Evolutionary conservation across 2,329 filamentous ascomycete species (phyloP), one percentile per base, ranked within the genome.

Genomic region (Penicillium sp.): DNA sequence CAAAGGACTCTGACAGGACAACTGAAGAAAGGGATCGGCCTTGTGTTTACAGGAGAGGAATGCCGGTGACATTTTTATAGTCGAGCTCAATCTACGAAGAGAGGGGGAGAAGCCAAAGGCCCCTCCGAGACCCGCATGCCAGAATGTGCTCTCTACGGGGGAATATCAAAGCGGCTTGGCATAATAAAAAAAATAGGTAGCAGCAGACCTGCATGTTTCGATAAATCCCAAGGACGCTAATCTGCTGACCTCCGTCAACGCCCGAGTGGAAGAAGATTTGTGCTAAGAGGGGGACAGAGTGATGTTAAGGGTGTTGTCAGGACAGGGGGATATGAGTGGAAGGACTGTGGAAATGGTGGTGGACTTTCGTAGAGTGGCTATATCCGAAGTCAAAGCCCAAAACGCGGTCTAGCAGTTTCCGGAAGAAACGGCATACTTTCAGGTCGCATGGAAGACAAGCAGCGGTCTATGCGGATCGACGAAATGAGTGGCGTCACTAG

Each of bases 61-160:
- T 73, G 66, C 53, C 53, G 65, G 62, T 53, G 53, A 63, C 56
- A 62, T 61, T 67, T 71, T 65, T 66, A 70, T 68, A 69, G 57
- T 61, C 55, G 49, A 67, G 55, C 53, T 55, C 62, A 66, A 66
- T 63, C 62, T 64, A 54, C 31, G 35, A 57, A 44, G 51, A 57
- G 53, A 61, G 54, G 60, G 55, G 53, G 53, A n/a, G 43, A 44
- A 56, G 48, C 25, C 42, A 53, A 48, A 54, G 50, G 51, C 38
- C 48, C 47, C 42, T 53, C 61, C 36, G 50, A 49, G 60, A 36
- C 60, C 63, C 64, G 60, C 65, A 68, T 66, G 61, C 64, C 63
- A 63, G 57, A 60, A 61, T 63, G 57, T 49, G 49, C 60, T 39
- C 61, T 61, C 60, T 49, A 66, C 50, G 48, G 57, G 35, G 41